These are phyloP conservation scores for Dorcoceras hygrometricum DNA, from an alignment of 257 asterid genomes.

Conservation along the genomic window DNA sequence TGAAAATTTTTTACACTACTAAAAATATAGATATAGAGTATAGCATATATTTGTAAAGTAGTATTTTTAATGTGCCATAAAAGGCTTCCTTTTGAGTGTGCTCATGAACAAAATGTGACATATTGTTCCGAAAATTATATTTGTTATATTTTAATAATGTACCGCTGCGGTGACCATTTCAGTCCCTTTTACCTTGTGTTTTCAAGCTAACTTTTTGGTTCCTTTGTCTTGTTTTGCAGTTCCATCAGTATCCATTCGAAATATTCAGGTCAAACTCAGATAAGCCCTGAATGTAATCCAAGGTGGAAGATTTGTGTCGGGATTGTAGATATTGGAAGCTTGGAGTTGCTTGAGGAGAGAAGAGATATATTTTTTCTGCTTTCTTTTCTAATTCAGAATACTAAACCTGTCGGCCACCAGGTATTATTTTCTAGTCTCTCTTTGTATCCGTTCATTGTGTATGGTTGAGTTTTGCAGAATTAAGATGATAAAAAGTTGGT, in stretches of 20 bases:
- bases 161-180: no score
- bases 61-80: no score
- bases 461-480: no score
- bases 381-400: constrained; percentile 83
- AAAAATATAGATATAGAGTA: no score
- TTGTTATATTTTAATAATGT: no score
- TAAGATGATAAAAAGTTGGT: not conserved
- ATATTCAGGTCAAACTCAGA: constrained; percentile 32
- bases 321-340: constrained; percentile 58
- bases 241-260: constrained; percentile 29
- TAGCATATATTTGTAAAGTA: no score
- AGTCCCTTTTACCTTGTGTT: not conserved
- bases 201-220: constrained; percentile 12
- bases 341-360: constrained; percentile 79
- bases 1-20: no score
- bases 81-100: no score
- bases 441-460: not conserved
- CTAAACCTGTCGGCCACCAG: constrained; percentile 99
- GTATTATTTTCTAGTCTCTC: constrained; percentile 32
- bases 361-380: constrained; percentile 67
- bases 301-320: constrained; percentile 55
- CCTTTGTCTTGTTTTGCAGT: constrained; percentile 33
- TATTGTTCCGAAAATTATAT: no score
- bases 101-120: no score
- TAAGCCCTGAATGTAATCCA: constrained; percentile 40